Percentiles rank a stretch among this genome's conserved stretches.
phyloP scores from a whole-genome alignment of 306 rosid genomes.

The Hippophae gyantsensis region DNA sequence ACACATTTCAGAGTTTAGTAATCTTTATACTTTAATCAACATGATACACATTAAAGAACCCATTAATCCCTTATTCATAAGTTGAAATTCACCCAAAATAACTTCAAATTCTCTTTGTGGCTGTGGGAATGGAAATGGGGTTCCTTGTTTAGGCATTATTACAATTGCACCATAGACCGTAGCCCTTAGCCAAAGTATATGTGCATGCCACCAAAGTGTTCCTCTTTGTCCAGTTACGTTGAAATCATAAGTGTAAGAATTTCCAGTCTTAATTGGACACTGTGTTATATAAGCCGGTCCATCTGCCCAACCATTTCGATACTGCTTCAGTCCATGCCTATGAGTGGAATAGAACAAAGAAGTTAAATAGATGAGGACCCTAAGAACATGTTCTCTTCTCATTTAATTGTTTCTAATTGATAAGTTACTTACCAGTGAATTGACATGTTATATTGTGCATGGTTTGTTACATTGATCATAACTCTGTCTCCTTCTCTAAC shows the following conservation, averaged over 20 bases:
- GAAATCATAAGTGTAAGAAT: constrained; percentile 16
- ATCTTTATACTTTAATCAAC: not conserved
- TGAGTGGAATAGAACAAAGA: not conserved
- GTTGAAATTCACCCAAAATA: constrained; percentile 14
- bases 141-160: constrained; percentile 20
- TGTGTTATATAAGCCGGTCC: constrained; percentile 35
- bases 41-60: no score
- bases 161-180: constrained; percentile 30
- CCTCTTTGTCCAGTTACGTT: constrained; percentile 33
- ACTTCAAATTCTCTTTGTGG: constrained; percentile 19
- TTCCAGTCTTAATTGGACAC: constrained; percentile 28
- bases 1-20: not conserved
- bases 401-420: not conserved
- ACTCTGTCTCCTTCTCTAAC: constrained; percentile 29
- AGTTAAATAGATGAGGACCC: not conserved
- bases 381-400: not conserved
- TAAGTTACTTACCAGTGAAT: constrained; percentile 25
- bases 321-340: constrained; percentile 36
- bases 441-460: constrained; percentile 28
- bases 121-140: constrained; percentile 22
- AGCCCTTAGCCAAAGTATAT: constrained; percentile 32
- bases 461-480: constrained; percentile 23
- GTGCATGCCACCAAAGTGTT: constrained; percentile 36
- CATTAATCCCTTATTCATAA: no score
- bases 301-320: constrained; percentile 34